These are phyloP conservation scores for Auxenochlorella protothecoides DNA, from an alignment of 139 green algal genomes.

Conservation along the genomic window DNA sequence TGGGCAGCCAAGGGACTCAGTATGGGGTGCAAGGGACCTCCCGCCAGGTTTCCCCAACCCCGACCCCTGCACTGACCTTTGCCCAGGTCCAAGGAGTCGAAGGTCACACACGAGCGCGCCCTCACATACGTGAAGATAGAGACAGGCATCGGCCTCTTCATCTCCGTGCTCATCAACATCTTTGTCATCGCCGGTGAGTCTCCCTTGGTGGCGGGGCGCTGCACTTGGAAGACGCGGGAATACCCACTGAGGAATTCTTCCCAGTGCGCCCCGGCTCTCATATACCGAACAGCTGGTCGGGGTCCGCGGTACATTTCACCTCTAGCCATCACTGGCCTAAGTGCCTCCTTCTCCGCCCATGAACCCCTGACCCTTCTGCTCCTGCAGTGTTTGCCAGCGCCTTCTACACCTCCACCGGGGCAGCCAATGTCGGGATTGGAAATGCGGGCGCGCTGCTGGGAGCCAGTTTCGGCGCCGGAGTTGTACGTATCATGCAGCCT, in stretches of 20 bases:
- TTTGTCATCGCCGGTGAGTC: constrained; percentile 47
- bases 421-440: constrained; percentile 48
- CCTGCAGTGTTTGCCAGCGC: not conserved
- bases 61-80: too few relatives aligned
- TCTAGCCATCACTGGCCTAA: too few relatives aligned
- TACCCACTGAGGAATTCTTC: too few relatives aligned
- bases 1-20: too few relatives aligned
- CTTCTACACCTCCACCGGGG: not conserved
- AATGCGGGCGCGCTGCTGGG: constrained; percentile 38
- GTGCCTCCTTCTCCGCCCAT: not conserved
- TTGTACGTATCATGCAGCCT: too few relatives aligned
- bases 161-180: constrained; percentile 78
- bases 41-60: too few relatives aligned
- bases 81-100: too few relatives aligned
- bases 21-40: too few relatives aligned
- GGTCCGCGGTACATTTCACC: too few relatives aligned
- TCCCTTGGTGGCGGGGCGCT: constrained; percentile 43
- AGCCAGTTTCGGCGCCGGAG: not conserved
- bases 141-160: constrained; percentile 48
- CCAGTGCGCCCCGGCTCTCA: too few relatives aligned
- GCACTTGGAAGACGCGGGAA: constrained; percentile 18
- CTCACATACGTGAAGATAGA: constrained; percentile 71
- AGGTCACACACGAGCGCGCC: constrained; percentile 10
- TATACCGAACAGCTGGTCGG: too few relatives aligned
- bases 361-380: not conserved